phyloP scores from a whole-genome alignment of 306 rosid genomes.

The Castanea crenata region DNA sequence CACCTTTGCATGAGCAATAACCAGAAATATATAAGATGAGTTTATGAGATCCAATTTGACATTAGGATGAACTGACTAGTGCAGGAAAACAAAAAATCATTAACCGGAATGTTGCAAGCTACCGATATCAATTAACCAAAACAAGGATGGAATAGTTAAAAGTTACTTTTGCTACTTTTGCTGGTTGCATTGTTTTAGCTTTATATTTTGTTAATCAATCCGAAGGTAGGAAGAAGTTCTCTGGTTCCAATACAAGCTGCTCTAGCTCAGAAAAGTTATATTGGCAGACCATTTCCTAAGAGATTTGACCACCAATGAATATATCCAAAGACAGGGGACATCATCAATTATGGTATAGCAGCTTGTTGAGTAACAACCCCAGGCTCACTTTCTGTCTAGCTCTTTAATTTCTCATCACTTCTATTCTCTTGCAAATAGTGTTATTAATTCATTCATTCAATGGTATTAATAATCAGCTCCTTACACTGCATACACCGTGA shows the following conservation, averaged over 20 bases:
- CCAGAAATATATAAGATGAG: neutral
- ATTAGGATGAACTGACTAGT: neutral
- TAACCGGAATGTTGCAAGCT: neutral
- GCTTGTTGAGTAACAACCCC: neutral
- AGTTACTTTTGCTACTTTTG: neutral
- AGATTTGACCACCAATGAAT: neutral
- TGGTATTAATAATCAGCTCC: neutral
- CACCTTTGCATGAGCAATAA: neutral
- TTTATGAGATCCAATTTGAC: neutral
- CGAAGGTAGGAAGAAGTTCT: neutral
- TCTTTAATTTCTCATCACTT: neutral
- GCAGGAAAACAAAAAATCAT: neutral
- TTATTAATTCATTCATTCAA: neutral
- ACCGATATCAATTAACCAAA: neutral
- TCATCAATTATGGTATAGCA: neutral
- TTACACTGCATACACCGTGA: neutral
- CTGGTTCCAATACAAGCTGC: neutral
- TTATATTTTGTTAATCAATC: neutral
- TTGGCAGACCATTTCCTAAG: neutral
- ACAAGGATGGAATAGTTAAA: neutral
- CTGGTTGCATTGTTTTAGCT: neutral
- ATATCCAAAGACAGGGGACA: neutral
- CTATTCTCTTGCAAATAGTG: neutral
- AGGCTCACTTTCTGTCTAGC: neutral
- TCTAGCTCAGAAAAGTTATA: neutral